Conservation (phyloP, 352 stramenopile genomes). For the Elongisporangium prolatum region DNA sequence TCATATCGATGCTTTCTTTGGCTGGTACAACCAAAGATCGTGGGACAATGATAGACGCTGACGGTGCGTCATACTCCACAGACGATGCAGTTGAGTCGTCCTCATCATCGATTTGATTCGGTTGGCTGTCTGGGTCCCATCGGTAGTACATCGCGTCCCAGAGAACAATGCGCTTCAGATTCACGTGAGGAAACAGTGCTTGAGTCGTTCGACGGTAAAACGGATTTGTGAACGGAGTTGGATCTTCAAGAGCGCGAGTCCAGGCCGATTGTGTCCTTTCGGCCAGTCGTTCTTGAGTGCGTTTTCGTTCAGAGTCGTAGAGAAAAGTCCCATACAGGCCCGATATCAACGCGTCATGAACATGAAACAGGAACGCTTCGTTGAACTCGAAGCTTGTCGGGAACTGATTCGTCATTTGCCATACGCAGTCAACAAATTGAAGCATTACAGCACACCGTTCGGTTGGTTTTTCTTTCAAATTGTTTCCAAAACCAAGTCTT, state of each 20-base stretch:
- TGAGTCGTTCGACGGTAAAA: constrained; percentile 42
- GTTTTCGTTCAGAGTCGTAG: constrained; percentile 55
- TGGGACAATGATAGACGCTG: too few species aligned
- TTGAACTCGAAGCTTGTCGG: constrained; percentile 64
- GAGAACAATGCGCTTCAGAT: constrained; percentile 52
- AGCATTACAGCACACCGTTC: constrained; percentile 61
- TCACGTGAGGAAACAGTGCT: constrained; percentile 51
- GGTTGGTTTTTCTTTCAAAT: constrained; percentile 37
- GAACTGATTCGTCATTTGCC: constrained; percentile 62
- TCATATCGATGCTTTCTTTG: too few species aligned
- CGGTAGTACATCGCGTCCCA: constrained; percentile 61
- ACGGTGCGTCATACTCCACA: too few species aligned
- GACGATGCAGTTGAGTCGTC: constrained; percentile 5
- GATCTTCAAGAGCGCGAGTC: constrained; percentile 41
- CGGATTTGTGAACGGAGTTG: constrained; percentile 31
- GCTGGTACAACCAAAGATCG: too few species aligned
- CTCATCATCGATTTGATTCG: constrained; percentile 34
- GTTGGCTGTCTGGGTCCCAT: constrained; percentile 51
- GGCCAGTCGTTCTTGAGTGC: constrained; percentile 44
- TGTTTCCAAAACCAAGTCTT: constrained; percentile 44
- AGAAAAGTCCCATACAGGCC: constrained; percentile 49
- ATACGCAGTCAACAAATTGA: constrained; percentile 60
- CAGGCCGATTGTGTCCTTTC: constrained; percentile 53
- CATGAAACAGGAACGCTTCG: constrained; percentile 45
- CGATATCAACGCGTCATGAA: constrained; percentile 44